Evolutionary conservation across 2,329 filamentous ascomycete species (phyloP), one percentile per base, ranked within the genome.

Genomic region (Bipolaris victoriae): DNA sequence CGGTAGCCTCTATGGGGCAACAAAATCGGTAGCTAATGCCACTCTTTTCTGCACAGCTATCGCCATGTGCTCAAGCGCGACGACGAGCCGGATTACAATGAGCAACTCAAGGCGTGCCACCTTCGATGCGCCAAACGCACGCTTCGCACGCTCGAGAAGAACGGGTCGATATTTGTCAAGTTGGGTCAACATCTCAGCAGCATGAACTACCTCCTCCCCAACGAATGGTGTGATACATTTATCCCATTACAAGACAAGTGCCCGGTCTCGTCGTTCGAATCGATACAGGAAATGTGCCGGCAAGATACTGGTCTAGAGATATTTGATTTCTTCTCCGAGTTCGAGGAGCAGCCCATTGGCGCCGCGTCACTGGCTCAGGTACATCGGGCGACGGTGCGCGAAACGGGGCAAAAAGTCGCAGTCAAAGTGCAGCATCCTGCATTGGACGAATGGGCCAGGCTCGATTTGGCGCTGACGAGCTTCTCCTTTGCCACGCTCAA

Each of bases 131-230:
- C 95, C 29, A 85, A 92, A 69, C 87, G 95, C 60, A 97, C 95
- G 1, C 81, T 98, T 40, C 85, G 84, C 55, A 93, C 96, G 1
- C 80, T 98, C 63, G 95, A 99, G 82, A 92, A 91, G 82, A 98
- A 97, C 76, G 95, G 96, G 24, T 96, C 94, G 26, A 97, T 99
- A 62, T 99, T 98, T 69, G 98, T 99, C 76, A 99, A 99, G 78
- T 81, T 99, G 37, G 95, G 95, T 7, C 95, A 99, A 71, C 95
- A 99, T 78, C 77, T 99, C 77, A 97, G 92, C 76, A 94, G 92
- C 63, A 91, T 98, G 90, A 96, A 95, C 72, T 98, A 98, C 75
- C 84, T 98, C 9, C 83, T 98, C 9, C 94, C 94, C 1, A 79
- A 84, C 48, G 94, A 98, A 78, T 98, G 94, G 93, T 97, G 92